Percentiles rank a stretch among this genome's conserved stretches.
phyloP scores from a whole-genome alignment of 768 basidiomycete species.

The Phylloporus sp. region DNA sequence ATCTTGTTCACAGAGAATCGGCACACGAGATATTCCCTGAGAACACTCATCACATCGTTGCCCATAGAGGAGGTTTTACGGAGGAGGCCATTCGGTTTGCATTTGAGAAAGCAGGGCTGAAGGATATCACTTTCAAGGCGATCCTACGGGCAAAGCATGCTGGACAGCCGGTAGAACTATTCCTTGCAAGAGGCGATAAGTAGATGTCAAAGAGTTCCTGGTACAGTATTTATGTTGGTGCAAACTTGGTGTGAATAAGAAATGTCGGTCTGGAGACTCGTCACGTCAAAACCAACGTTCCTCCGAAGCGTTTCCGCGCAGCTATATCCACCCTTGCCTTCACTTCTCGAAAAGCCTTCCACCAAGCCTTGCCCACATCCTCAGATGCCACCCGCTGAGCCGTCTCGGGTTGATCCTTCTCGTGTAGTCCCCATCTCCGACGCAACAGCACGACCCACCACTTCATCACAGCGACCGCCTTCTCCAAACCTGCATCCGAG shows the following conservation, averaged over 20 bases:
- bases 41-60: constrained; percentile 43
- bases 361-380: constrained; percentile 69
- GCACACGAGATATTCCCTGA: constrained; percentile 28
- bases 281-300: constrained; percentile 59
- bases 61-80: constrained; percentile 52
- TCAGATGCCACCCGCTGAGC: constrained; percentile 34
- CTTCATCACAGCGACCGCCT: constrained; percentile 64
- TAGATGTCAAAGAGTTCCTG: constrained; percentile 1
- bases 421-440: constrained; percentile 57
- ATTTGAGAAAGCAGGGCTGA: constrained; percentile 54
- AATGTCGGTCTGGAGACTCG: not conserved
- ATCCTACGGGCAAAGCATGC: constrained; percentile 29
- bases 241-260: not conserved
- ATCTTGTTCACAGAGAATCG: constrained; percentile 38
- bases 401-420: constrained; percentile 36
- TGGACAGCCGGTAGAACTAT: constrained; percentile 41
- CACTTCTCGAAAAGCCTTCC: constrained; percentile 70
- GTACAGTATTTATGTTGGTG: not conserved
- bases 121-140: constrained; percentile 38
- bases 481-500: constrained; percentile 65
- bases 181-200: constrained; percentile 54
- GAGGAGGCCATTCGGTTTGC: constrained; percentile 44
- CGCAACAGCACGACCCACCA: constrained; percentile 80
- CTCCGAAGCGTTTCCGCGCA: constrained; percentile 68
- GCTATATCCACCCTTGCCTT: constrained; percentile 65